Evolutionary conservation across 257 asterid species (phyloP), one percentile per base, ranked within the genome.

Genomic region (Solanum dulcamara): DNA sequence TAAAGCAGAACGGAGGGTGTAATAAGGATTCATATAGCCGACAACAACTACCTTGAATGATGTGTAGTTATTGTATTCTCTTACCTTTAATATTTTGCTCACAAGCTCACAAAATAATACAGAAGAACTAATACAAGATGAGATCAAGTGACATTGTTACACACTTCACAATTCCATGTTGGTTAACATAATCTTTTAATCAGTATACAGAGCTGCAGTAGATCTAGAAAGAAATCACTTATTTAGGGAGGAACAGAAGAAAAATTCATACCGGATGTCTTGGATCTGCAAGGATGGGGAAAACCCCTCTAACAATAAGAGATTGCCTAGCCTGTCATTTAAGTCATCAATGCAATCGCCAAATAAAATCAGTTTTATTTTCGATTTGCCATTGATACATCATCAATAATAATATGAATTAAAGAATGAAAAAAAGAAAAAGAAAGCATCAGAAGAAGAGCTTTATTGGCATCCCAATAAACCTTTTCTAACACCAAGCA

Each of bases 251-350:
- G 83, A 79, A 18, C 9, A 4, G 4, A 37, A 37, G 46, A 46
- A 71, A 51, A 48, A 6, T 80, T 87, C 95, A 87, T 87, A 96
- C 99, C 18, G 98, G 97, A 86, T 94, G 99, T 85, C 98, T 93
- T 85, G 99, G 99, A 93, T 96, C 99, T 86, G 98, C 99, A 81
- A 96, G 98, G 89, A 96, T 89, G 59, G 99, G 98, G 90, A 96
- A 94, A 81, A 96, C 96, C 83, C 99, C 99, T 30, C 99, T 93
- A 68, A 95, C 97, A 59, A 95, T 86, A 59, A 96, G 98, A 50
- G 99, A 93, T 83, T 96, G 99, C 89, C 98, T 94, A 83, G 98
- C 99, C 99, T 96, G 91, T 80, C 62, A 77, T 85, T 51, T 91
- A 81, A 85, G 72, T 28, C 66, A 48, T 79, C 62, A 30, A 77